phyloP scores from a whole-genome alignment of 1,284 basidiomycete genomes.

The Ceratobasidium sp. region DNA sequence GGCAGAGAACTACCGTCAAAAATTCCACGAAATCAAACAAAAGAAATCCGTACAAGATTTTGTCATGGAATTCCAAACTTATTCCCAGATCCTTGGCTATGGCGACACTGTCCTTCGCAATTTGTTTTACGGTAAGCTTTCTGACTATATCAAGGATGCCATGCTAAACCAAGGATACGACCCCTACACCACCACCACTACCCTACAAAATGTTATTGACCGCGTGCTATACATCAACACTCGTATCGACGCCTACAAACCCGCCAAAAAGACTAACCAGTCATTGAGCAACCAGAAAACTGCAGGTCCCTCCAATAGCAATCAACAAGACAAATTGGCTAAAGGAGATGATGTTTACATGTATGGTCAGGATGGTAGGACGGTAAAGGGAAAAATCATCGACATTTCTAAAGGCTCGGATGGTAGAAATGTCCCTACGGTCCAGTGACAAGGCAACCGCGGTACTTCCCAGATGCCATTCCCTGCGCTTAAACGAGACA shows the following conservation, averaged over 20 bases:
- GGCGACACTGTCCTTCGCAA: neutral
- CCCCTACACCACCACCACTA: neutral
- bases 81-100: neutral
- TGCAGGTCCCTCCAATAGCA: neutral
- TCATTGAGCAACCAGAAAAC: neutral
- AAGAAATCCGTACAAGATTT: slow-evolving; percentile 14
- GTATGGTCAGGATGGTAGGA: neutral
- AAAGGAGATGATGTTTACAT: neutral
- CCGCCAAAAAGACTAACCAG: neutral
- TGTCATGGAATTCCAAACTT: neutral
- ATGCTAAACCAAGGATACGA: neutral
- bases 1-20: neutral
- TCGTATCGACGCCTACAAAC: neutral
- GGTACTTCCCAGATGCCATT: neutral
- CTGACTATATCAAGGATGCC: neutral
- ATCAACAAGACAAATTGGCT: neutral
- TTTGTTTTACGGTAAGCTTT: slow-evolving; percentile 17
- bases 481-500: neutral
- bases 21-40: slow-evolving; percentile 14
- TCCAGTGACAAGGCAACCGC: too few relatives aligned
- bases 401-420: neutral
- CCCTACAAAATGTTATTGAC: neutral
- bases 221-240: neutral
- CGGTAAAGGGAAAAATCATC: slow-evolving; percentile 9
- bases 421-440: neutral